A percentile compares a stretch with the other conserved stretches of the same genome.
phyloP scores from a whole-genome alignment of 2,329 filamentous ascomycete species.

The Aureobasidium sp. region DNA sequence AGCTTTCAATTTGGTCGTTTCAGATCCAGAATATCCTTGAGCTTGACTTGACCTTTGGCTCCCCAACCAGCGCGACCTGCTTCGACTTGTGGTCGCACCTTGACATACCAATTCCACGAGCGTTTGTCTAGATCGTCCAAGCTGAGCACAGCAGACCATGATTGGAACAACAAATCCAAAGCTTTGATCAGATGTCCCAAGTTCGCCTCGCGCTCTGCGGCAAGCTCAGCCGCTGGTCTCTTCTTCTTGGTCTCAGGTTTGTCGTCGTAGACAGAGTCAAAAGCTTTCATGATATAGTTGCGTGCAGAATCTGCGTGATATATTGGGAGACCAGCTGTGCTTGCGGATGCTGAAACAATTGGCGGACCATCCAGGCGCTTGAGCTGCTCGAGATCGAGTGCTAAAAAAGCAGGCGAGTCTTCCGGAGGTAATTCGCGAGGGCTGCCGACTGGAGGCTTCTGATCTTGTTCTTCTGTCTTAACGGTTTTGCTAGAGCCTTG shows the following conservation, averaged over 20 bases:
- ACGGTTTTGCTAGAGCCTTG: slow-evolving; percentile 25
- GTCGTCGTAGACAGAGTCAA: slow-evolving; percentile 39
- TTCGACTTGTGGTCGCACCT: slow-evolving; percentile 68
- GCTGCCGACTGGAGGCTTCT: background rate
- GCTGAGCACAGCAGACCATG: slow-evolving; percentile 58
- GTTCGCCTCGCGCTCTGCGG: slow-evolving; percentile 61
- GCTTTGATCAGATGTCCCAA: slow-evolving; percentile 63
- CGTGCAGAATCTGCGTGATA: slow-evolving; percentile 65
- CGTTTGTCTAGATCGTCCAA: slow-evolving; percentile 63
- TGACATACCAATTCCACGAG: slow-evolving; percentile 77
- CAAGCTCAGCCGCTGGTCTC: slow-evolving; percentile 42
- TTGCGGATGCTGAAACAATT: slow-evolving; percentile 21
- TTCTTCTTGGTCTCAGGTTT: slow-evolving; percentile 36
- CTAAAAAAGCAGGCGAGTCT: slow-evolving; percentile 49
- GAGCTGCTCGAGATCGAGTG: slow-evolving; percentile 50
- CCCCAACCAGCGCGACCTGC: slow-evolving; percentile 74
- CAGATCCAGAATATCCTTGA: slow-evolving; percentile 60
- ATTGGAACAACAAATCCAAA: slow-evolving; percentile 63
- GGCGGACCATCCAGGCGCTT: slow-evolving; percentile 31
- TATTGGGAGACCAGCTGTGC: slow-evolving; percentile 55
- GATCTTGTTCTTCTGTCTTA: slow-evolving; percentile 11
- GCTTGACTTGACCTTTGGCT: slow-evolving; percentile 63
- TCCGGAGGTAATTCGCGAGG: slow-evolving; percentile 17
- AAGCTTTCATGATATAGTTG: slow-evolving; percentile 52
- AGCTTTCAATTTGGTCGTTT: slow-evolving; percentile 32